Conservation (phyloP, 331 rosid species). For the Acacia concinna region DNA sequence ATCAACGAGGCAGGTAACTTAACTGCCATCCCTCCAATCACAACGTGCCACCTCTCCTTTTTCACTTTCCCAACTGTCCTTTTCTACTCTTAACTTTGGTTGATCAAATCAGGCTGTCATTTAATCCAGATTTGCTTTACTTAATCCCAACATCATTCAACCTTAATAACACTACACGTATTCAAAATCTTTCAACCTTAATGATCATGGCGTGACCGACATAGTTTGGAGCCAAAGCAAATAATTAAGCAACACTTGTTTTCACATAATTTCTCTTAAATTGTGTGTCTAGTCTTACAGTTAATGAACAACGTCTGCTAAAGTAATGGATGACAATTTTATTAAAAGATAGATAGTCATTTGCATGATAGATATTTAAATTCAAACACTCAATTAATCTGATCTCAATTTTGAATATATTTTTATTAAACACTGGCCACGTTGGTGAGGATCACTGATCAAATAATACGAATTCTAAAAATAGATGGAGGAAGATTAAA, state of each 20-base stretch:
- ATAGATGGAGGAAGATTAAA: accelerated
- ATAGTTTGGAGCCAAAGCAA: not conserved
- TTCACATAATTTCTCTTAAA: not conserved
- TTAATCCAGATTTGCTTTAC: not conserved
- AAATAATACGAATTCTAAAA: too few species aligned
- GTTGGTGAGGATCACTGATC: too few species aligned
- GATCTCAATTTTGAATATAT: too few species aligned
- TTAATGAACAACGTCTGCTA: not conserved
- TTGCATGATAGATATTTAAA: not conserved
- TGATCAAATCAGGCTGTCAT: not conserved
- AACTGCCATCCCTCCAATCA: conserved; percentile 25
- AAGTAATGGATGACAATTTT: not conserved
- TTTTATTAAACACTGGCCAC: too few species aligned
- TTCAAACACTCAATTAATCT: not conserved
- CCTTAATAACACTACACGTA: not conserved
- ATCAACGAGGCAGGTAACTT: conserved; percentile 22
- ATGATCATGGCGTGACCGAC: not conserved
- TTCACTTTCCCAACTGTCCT: not conserved
- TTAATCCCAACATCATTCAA: not conserved
- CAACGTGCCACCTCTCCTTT: not conserved
- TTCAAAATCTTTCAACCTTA: not conserved
- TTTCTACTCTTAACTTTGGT: not conserved
- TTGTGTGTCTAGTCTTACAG: not conserved
- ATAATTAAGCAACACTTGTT: not conserved
- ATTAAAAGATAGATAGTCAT: not conserved